Percentiles rank a stretch among this genome's conserved stretches.
Evolutionary conservation across 148 eudicot genomes (phyloP).

Genomic region (Rhododendron mucronatum): DNA sequence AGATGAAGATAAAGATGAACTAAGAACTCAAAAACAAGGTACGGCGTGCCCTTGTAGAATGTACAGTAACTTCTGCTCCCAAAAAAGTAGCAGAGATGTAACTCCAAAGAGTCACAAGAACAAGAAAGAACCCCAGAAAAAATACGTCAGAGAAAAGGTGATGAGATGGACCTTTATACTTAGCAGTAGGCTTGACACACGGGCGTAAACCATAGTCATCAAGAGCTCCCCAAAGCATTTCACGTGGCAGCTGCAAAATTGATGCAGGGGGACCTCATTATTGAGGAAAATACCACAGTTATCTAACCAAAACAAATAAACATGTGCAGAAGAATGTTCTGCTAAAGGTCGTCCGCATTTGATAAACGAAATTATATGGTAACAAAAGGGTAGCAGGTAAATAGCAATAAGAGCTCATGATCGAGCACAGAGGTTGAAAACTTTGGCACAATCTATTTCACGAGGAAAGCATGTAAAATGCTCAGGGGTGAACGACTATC

Average conservation of each 20-base stretch:
- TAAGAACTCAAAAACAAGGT: background rate
- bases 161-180: conserved; percentile 52
- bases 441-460: background rate
- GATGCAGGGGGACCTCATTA: background rate
- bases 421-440: background rate
- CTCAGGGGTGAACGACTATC: background rate
- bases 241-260: conserved; percentile 36
- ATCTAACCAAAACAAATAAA: background rate
- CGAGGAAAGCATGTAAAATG: background rate
- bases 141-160: background rate
- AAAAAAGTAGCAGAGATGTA: background rate
- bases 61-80: background rate
- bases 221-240: conserved; percentile 46
- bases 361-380: background rate
- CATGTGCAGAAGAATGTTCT: background rate
- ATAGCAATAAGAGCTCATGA: background rate
- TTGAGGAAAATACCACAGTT: background rate
- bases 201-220: conserved; percentile 44
- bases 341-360: background rate
- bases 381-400: background rate
- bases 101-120: background rate
- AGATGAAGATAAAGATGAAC: background rate
- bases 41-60: background rate
- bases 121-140: background rate
- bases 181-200: conserved; percentile 61